Percentiles rank a stretch among this genome's conserved stretches.
phyloP scores from a whole-genome alignment of 1,139 yeast genomes.

The Kodamaea arcana region DNA sequence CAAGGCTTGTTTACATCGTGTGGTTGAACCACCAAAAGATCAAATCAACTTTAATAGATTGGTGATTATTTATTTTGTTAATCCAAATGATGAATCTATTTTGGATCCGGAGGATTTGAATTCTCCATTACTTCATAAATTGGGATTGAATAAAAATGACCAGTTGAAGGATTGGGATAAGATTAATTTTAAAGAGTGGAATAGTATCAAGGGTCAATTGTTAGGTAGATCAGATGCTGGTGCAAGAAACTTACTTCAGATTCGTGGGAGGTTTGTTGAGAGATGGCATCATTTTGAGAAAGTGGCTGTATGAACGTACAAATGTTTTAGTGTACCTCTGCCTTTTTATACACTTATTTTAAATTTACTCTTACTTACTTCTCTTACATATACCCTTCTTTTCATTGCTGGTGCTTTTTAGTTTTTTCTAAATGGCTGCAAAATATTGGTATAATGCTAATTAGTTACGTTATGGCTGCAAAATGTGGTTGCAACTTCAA shows the following conservation, averaged over 20 bases:
- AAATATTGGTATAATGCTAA: neutral
- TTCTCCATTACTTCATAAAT: slow-evolving; percentile 31
- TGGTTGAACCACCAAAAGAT: slow-evolving; percentile 42
- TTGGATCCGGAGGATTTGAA: slow-evolving; percentile 39
- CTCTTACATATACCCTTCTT: too few relatives aligned
- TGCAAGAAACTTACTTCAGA: slow-evolving; percentile 32
- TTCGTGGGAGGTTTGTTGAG: slow-evolving; percentile 39
- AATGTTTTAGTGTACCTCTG: neutral
- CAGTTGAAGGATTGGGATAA: slow-evolving; percentile 36
- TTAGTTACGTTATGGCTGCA: neutral
- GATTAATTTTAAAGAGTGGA: slow-evolving; percentile 35
- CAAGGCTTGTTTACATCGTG: slow-evolving; percentile 46
- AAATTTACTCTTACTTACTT: too few relatives aligned
- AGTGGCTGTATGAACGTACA: neutral
- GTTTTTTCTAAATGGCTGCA: neutral
- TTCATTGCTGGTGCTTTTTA: too few relatives aligned
- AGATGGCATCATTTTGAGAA: slow-evolving; percentile 33
- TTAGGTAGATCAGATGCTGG: slow-evolving; percentile 37
- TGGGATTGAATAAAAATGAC: slow-evolving; percentile 23
- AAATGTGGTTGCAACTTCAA: too few relatives aligned
- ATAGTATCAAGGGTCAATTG: slow-evolving; percentile 36
- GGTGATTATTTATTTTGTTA: slow-evolving; percentile 42
- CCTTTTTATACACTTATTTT: too few relatives aligned
- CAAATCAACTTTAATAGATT: slow-evolving; percentile 35
- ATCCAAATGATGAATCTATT: slow-evolving; percentile 26